phyloP scores from a whole-genome alignment of 495 filamentous ascomycete genomes.

The Margaritispora aquatica region DNA sequence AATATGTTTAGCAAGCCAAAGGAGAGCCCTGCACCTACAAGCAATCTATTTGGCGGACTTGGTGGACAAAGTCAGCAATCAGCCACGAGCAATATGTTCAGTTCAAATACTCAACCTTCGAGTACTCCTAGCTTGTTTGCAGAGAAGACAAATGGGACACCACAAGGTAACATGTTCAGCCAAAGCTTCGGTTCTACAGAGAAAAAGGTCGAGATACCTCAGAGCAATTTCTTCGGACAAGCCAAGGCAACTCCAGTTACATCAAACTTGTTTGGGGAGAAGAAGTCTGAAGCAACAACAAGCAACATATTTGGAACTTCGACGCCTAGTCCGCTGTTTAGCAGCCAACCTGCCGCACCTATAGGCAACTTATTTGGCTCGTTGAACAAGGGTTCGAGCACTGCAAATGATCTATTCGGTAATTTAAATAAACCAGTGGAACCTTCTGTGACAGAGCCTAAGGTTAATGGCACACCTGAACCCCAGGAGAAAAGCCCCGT shows the following conservation, averaged over 20 bases:
- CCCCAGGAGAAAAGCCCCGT: neutral
- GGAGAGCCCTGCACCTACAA: constrained; percentile 10
- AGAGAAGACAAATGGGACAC: neutral
- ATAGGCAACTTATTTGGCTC: neutral
- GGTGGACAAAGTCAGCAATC: constrained; percentile 1
- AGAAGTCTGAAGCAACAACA: neutral
- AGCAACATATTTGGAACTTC: constrained; percentile 1
- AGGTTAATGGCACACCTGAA: neutral
- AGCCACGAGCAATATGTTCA: constrained; percentile 10
- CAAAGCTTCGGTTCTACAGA: neutral
- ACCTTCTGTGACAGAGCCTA: constrained; percentile 1
- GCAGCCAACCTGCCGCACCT: neutral
- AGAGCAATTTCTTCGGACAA: neutral
- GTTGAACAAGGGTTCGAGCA: neutral
- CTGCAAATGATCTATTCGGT: constrained; percentile 4
- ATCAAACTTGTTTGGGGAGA: neutral
- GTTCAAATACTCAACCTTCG: neutral
- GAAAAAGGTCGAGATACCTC: neutral
- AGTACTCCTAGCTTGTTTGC: constrained; percentile 9
- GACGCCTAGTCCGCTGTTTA: neutral
- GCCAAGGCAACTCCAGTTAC: neutral
- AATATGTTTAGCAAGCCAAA: constrained; percentile 19
- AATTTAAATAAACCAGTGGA: constrained; percentile 17
- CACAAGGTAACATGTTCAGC: neutral
- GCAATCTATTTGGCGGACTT: constrained; percentile 14